Percentiles rank a stretch among this genome's conserved stretches.
Conservation (phyloP, 768 basidiomycete genomes). For the Scleroderma bovista region DNA sequence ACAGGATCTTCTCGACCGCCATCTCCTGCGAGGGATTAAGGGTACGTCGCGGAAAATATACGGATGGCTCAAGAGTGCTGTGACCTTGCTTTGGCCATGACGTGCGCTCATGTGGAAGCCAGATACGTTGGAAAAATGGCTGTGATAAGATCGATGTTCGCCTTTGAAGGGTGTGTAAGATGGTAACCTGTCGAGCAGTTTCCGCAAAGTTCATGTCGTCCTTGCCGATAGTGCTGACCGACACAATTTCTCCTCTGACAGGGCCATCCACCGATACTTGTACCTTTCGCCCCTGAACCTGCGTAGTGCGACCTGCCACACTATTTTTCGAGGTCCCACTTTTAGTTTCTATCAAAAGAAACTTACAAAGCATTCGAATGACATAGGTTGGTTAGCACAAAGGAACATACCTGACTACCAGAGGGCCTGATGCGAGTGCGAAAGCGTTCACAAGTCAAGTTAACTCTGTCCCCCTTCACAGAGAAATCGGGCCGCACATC, state of each 20-base stretch:
- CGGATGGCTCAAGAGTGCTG: background rate
- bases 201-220: slow-evolving; percentile 56
- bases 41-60: background rate
- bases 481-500: slow-evolving; percentile 29
- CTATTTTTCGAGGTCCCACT: background rate
- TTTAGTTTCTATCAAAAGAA: slow-evolving; percentile 15
- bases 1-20: slow-evolving; percentile 26
- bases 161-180: slow-evolving; percentile 18
- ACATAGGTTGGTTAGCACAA: background rate
- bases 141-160: slow-evolving; percentile 10
- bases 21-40: slow-evolving; percentile 23
- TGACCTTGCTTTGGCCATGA: slow-evolving; percentile 9
- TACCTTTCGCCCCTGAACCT: slow-evolving; percentile 34
- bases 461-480: slow-evolving; percentile 25
- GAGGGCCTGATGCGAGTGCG: slow-evolving; percentile 38
- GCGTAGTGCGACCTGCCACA: slow-evolving; percentile 17
- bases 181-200: slow-evolving; percentile 12
- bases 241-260: slow-evolving; percentile 13
- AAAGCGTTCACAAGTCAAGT: slow-evolving; percentile 36
- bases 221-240: slow-evolving; percentile 47
- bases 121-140: slow-evolving; percentile 24
- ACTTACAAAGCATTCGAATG: slow-evolving; percentile 4
- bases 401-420: slow-evolving; percentile 33
- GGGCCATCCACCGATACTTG: slow-evolving; percentile 21
- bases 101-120: slow-evolving; percentile 15